Evolutionary conservation across 2,329 filamentous ascomycete species (phyloP).

Genomic region (Coleophoma crateriformis): DNA sequence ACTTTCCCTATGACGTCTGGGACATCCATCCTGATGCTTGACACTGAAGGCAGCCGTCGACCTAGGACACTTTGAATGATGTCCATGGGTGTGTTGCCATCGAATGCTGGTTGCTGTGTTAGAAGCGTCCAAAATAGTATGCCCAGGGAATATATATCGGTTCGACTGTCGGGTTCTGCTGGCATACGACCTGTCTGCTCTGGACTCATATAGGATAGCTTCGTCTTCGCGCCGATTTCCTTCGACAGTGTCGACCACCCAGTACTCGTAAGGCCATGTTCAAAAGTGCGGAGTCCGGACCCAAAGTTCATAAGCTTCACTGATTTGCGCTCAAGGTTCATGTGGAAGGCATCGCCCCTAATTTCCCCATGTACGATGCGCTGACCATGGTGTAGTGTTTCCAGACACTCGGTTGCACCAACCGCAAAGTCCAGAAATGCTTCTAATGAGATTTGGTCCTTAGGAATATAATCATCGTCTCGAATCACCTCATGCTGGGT

Average conservation of each 20-base stretch:
- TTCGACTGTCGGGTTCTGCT: constrained; percentile 84
- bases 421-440: constrained; percentile 88
- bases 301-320: constrained; percentile 84
- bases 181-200: constrained; percentile 93
- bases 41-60: constrained; percentile 71
- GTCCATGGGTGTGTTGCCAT: constrained; percentile 75
- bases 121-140: constrained; percentile 85
- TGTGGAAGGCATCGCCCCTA: constrained; percentile 86
- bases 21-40: constrained; percentile 72
- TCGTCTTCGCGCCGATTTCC: constrained; percentile 81
- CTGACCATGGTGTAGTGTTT: constrained; percentile 85
- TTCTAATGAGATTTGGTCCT: constrained; percentile 61
- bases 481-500: constrained; percentile 32
- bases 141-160: constrained; percentile 89
- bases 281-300: constrained; percentile 80
- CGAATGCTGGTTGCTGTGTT: constrained; percentile 74
- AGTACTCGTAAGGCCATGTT: constrained; percentile 79
- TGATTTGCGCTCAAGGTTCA: constrained; percentile 60
- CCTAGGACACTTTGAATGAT: constrained; percentile 87
- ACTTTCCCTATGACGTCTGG: constrained; percentile 78
- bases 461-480: constrained; percentile 37
- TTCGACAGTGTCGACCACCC: constrained; percentile 82
- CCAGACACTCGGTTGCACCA: constrained; percentile 77
- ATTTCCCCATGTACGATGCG: constrained; percentile 88
- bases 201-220: constrained; percentile 86